A percentile compares a stretch with the other conserved stretches of the same genome.
phyloP scores from a whole-genome alignment of 306 rosid genomes.

The Cicer judaicum region DNA sequence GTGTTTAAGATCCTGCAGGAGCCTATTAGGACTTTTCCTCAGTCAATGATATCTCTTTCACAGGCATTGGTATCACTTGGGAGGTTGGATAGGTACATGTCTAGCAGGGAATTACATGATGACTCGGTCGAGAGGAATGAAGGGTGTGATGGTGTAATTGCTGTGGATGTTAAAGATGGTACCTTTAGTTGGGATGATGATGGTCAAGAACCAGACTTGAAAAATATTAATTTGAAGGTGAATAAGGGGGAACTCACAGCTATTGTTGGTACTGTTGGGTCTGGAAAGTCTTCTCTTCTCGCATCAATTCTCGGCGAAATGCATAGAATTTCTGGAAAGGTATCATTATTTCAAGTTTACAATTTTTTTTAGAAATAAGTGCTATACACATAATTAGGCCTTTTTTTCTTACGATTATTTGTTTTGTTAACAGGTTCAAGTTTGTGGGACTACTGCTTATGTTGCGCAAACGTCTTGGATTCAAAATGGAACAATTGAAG shows the following conservation, averaged over 20 bases:
- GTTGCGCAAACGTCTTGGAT: conserved; percentile 99
- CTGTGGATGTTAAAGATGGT: conserved; percentile 75
- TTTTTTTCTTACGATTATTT: conserved; percentile 4
- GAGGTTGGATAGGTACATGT: conserved; percentile 82
- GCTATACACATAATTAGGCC: background rate
- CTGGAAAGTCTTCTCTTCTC: conserved; percentile 92
- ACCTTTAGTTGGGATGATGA: conserved; percentile 91
- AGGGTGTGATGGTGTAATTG: conserved; percentile 54
- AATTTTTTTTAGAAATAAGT: background rate
- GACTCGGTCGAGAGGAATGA: conserved; percentile 68
- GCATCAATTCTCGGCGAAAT: conserved; percentile 94
- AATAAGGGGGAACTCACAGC: conserved; percentile 80
- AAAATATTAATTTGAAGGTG: conserved; percentile 64
- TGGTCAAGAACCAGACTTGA: conserved; percentile 57
- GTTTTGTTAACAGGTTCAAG: conserved; percentile 64
- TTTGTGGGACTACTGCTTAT: conserved; percentile 85
- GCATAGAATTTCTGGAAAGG: conserved; percentile 85
- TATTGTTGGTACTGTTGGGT: conserved; percentile 90
- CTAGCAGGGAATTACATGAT: conserved; percentile 64
- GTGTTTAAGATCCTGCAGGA: conserved; percentile 87
- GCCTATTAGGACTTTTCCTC: conserved; percentile 93
- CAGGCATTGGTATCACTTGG: conserved; percentile 91
- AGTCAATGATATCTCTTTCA: conserved; percentile 84
- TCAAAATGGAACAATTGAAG: conserved; percentile 93
- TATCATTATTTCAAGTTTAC: conserved; percentile 29